A percentile compares a stretch with the other conserved stretches of the same genome.
phyloP scores from a whole-genome alignment of 176 grass and related monocot species.

The Ampelocalamus luodianensis region DNA sequence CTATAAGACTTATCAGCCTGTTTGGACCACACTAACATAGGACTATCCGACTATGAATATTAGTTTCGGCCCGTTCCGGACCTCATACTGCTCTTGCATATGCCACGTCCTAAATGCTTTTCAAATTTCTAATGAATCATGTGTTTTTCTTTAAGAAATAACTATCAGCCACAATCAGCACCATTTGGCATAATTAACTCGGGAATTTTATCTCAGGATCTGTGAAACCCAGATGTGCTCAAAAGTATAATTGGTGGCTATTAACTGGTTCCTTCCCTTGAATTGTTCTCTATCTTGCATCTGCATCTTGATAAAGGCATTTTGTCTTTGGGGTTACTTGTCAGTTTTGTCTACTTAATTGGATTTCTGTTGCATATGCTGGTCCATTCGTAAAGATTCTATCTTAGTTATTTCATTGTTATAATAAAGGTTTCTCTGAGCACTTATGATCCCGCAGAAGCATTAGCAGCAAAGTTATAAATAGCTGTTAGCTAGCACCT shows the following conservation, averaged over 20 bases:
- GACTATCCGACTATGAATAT: neutral
- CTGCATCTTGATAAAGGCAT: neutral
- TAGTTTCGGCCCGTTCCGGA: neutral
- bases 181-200: neutral
- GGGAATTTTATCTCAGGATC: neutral
- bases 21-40: neutral
- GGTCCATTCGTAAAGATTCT: neutral
- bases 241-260: neutral
- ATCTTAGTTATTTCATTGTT: neutral
- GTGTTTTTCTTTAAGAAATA: neutral
- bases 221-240: neutral
- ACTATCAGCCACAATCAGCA: neutral
- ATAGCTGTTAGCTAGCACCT: neutral
- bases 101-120: neutral
- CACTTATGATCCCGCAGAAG: neutral
- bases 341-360: neutral
- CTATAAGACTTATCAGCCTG: neutral
- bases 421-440: neutral
- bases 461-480: slow-evolving; percentile 6
- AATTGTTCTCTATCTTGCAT: neutral
- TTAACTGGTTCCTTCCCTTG: neutral
- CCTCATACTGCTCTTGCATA: neutral
- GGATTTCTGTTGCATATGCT: neutral
- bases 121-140: neutral
- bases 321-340: neutral